Base-by-base conservation (phyloP, 2,329 filamentous ascomycete species). In the Ramichloridium luteum region DNA sequence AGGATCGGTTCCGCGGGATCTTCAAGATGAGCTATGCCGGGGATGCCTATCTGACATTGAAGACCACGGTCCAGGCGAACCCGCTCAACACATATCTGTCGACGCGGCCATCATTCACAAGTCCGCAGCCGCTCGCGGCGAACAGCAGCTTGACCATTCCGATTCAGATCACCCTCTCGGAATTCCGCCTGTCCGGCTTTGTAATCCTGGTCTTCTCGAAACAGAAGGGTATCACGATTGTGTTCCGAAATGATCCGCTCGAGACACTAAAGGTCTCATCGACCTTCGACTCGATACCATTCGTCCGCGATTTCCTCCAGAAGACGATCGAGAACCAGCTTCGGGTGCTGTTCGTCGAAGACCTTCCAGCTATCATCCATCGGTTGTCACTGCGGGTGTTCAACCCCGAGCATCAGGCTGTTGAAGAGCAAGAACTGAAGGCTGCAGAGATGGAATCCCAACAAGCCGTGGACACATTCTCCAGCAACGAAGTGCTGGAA, bases 21-120 rank as follows among this genome's bases (percentile, higher is more conserved):
- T 98, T 98, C 70, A 96, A 96, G 60, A 96, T 98, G 88, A 88
- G 80, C 56, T 98, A 98, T 57, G 76, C 81, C 2, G 90, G 90
- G 45, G 88, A 98, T 61, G 88, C 90, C 16, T 96, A 86, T 55
- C 62, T 98, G 60, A 96, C 90, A 15, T 68, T 98, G 41, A 90
- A 90, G 58, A 98, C 90, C 36, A 75, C 85, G 60, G 90, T 98
- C 42, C 90, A 98, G 67, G 90, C 88, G 45, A 98, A 98, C 58
- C 90, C 90, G 33, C 64, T 98, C 41, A 94, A 96, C 59, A 98
- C 90, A 28, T 94, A 92, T 54, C 71, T 98, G 36, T 81, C 79
- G 35, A 92, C 85, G 16, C 88, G 92, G 55, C 86, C 90, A 26
- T 73, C 73, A 31, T 98, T 94, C 59, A 88, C 88, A 17, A 94